A percentile compares a stretch with the other conserved stretches of the same genome.
Conservation (phyloP, 2,329 filamentous ascomycete species). For the Fusarium citri region DNA sequence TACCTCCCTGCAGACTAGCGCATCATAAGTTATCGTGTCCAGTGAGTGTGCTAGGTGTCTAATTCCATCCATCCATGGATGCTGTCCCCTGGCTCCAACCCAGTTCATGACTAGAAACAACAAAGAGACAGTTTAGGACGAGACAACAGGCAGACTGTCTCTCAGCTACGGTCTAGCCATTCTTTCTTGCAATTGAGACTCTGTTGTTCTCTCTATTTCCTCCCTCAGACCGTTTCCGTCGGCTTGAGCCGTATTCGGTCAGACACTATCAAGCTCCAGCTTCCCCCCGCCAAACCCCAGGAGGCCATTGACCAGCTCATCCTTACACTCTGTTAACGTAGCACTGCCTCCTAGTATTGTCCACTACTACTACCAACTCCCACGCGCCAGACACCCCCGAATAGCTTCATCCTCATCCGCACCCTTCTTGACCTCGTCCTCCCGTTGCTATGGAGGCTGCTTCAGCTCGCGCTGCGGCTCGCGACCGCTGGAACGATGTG, state of each 20-base stretch:
- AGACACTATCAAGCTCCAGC: constrained; percentile 20
- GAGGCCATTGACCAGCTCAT: constrained; percentile 32
- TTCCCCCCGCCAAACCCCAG: constrained; percentile 17
- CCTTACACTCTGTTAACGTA: constrained; percentile 20
- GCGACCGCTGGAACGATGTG: constrained; percentile 88
- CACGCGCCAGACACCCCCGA: constrained; percentile 16
- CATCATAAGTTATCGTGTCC: constrained; percentile 7
- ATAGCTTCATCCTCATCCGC: neutral
- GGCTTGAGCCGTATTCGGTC: constrained; percentile 25
- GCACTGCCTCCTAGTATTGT: constrained; percentile 7
- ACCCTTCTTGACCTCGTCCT: neutral
- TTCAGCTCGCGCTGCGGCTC: constrained; percentile 92
- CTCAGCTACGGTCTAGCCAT: neutral
- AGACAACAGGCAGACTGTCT: neutral
- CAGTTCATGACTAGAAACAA: neutral
- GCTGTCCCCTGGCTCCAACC: constrained; percentile 5
- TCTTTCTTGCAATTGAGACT: neutral
- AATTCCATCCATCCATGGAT: neutral
- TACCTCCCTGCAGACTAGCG: neutral
- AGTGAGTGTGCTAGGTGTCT: constrained; percentile 10
- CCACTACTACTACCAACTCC: constrained; percentile 7
- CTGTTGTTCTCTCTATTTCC: neutral
- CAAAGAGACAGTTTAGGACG: neutral
- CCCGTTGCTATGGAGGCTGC: constrained; percentile 81
- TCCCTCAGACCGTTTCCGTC: constrained; percentile 22